Conservation (phyloP, 371 early-diverging fungal genomes). For the Nematocida sp. region DNA sequence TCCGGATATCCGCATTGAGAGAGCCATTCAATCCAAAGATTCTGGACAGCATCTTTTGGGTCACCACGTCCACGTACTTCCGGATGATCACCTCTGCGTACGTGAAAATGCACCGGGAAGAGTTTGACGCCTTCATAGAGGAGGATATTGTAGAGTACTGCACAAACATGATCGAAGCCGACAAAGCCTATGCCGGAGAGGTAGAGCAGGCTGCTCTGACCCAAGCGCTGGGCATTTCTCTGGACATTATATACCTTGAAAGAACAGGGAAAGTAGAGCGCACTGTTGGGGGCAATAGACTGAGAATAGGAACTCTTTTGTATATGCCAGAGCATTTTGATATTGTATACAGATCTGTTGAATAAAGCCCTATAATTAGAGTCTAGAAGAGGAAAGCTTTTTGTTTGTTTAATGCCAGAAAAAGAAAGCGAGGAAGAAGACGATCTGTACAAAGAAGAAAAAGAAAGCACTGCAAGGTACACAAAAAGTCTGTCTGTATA, state of each 20-base stretch:
- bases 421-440: slow-evolving; percentile 32
- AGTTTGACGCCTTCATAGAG: slow-evolving; percentile 18
- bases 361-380: not conserved
- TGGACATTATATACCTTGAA: slow-evolving; percentile 20
- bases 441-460: slow-evolving; percentile 39
- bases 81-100: slow-evolving; percentile 37
- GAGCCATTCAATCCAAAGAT: not conserved
- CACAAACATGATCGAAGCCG: slow-evolving; percentile 3
- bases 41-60: slow-evolving; percentile 41
- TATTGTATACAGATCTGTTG: slow-evolving; percentile 14
- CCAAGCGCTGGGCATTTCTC: slow-evolving; percentile 21
- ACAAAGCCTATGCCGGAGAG: slow-evolving; percentile 37
- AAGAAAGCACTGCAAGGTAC: slow-evolving; percentile 43
- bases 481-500: slow-evolving; percentile 41
- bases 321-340: slow-evolving; percentile 41
- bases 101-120: slow-evolving; percentile 21
- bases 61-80: slow-evolving; percentile 32
- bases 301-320: slow-evolving; percentile 37
- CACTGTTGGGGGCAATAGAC: not conserved
- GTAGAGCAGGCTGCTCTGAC: slow-evolving; percentile 14
- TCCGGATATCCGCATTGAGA: not conserved
- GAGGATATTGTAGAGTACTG: slow-evolving; percentile 25
- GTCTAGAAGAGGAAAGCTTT: not conserved
- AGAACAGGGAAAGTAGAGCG: not conserved
- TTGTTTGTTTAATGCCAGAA: not conserved